Conservation (phyloP, 2,329 filamentous ascomycete genomes). For the Xylaria sp. region DNA sequence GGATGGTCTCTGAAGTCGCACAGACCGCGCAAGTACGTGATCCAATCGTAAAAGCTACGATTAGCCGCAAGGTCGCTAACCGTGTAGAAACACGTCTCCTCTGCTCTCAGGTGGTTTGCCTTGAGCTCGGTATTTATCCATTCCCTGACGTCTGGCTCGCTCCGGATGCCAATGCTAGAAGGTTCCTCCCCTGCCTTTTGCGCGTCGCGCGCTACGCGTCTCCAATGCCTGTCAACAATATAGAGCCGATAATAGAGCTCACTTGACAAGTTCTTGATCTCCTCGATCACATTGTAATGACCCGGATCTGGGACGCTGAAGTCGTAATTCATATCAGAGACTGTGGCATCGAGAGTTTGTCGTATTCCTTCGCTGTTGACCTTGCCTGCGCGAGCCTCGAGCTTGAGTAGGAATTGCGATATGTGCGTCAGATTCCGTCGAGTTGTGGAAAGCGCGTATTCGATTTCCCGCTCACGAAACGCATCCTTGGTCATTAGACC, state of each 20-base stretch:
- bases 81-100: constrained; percentile 46
- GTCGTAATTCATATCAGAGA: constrained; percentile 34
- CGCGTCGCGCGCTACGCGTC: constrained; percentile 32
- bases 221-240: constrained; percentile 45
- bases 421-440: constrained; percentile 44
- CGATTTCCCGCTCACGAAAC: constrained; percentile 35
- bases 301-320: neutral
- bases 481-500: constrained; percentile 29
- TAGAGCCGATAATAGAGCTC: constrained; percentile 42
- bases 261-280: constrained; percentile 41
- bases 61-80: constrained; percentile 36
- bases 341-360: constrained; percentile 47
- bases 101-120: constrained; percentile 30
- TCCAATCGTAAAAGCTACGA: constrained; percentile 44
- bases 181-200: constrained; percentile 29
- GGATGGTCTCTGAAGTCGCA: constrained; percentile 39
- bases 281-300: constrained; percentile 40
- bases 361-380: constrained; percentile 47
- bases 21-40: constrained; percentile 36
- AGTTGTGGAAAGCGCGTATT: constrained; percentile 37
- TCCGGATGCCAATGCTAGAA: constrained; percentile 34
- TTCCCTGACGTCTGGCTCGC: constrained; percentile 40
- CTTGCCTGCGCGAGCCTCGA: constrained; percentile 46
- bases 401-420: constrained; percentile 48
- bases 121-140: constrained; percentile 42